Conservation (phyloP, 2,329 filamentous ascomycete species). For the Curvularia verruculosa region DNA sequence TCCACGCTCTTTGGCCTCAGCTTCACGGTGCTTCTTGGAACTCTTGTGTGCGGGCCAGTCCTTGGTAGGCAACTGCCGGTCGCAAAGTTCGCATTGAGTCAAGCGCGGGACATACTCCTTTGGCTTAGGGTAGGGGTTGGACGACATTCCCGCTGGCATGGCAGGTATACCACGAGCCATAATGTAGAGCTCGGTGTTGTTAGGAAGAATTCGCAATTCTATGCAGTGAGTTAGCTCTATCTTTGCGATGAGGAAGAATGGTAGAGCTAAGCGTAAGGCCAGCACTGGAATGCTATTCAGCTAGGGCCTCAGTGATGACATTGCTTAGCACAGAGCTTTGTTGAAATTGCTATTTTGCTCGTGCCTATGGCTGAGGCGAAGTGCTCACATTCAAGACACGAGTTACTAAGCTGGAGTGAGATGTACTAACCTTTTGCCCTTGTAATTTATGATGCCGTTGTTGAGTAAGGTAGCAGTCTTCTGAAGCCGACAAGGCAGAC, state of each 20-base stretch:
- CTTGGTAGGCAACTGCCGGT: constrained; percentile 37
- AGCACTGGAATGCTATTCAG: not conserved
- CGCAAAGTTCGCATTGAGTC: constrained; percentile 42
- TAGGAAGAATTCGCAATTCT: not conserved
- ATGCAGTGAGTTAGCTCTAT: constrained; percentile 8
- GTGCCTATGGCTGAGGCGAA: not conserved
- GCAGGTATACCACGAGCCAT: constrained; percentile 17
- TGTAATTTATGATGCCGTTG: not conserved
- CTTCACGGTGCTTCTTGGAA: constrained; percentile 41
- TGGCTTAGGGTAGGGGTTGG: constrained; percentile 34
- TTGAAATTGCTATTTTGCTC: not conserved
- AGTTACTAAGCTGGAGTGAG: not conserved
- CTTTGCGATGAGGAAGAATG: not conserved
- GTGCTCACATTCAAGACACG: not conserved
- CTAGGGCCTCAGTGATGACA: not conserved
- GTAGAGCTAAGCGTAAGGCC: constrained; percentile 10
- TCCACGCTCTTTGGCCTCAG: constrained; percentile 29
- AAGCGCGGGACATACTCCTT: constrained; percentile 25
- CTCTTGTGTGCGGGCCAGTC: constrained; percentile 42
- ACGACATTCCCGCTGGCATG: constrained; percentile 11
- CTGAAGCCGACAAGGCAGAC: not conserved
- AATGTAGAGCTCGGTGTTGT: constrained; percentile 1
- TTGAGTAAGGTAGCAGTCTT: not conserved
- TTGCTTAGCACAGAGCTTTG: not conserved
- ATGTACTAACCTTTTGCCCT: constrained; percentile 8